Evolutionary conservation across 2,329 filamentous ascomycete species (phyloP).

Genomic region (Cryphonectria japonica): DNA sequence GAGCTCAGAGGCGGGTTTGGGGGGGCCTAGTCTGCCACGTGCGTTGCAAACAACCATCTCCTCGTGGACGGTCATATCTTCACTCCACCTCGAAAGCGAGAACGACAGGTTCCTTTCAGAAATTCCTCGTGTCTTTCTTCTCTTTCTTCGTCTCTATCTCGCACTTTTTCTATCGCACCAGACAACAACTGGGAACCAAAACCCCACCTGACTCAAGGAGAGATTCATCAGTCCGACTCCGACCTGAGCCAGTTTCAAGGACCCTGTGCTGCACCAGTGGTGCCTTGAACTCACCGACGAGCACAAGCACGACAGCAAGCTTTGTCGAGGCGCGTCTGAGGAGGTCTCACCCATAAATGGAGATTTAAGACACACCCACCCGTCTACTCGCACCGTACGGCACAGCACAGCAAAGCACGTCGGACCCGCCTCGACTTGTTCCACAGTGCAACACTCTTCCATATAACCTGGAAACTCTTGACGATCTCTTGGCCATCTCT

Average conservation of each 20-base stretch:
- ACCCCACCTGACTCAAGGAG: slow-evolving; percentile 12
- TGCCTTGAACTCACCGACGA: background rate
- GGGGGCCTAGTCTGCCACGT: background rate
- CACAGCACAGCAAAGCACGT: background rate
- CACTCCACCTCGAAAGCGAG: background rate
- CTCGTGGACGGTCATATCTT: background rate
- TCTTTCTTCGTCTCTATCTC: too few relatives aligned
- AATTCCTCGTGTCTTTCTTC: background rate
- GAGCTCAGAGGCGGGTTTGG: background rate
- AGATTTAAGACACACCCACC: slow-evolving; percentile 11
- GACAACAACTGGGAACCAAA: background rate
- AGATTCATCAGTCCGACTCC: slow-evolving; percentile 9
- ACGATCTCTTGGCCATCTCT: slow-evolving; percentile 8
- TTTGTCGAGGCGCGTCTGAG: slow-evolving; percentile 12
- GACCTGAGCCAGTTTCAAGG: slow-evolving; percentile 1
- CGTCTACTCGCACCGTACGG: background rate
- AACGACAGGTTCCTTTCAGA: slow-evolving; percentile 1
- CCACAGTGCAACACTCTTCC: slow-evolving; percentile 20
- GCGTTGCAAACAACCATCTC: background rate
- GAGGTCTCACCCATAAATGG: slow-evolving; percentile 19
- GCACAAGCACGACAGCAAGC: slow-evolving; percentile 10
- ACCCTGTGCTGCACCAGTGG: slow-evolving; percentile 14
- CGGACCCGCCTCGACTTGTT: slow-evolving; percentile 10
- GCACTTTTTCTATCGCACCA: background rate
- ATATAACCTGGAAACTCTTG: slow-evolving; percentile 22